phyloP scores from a whole-genome alignment of 108 stramenopile genomes.

The Tribonema minus region DNA sequence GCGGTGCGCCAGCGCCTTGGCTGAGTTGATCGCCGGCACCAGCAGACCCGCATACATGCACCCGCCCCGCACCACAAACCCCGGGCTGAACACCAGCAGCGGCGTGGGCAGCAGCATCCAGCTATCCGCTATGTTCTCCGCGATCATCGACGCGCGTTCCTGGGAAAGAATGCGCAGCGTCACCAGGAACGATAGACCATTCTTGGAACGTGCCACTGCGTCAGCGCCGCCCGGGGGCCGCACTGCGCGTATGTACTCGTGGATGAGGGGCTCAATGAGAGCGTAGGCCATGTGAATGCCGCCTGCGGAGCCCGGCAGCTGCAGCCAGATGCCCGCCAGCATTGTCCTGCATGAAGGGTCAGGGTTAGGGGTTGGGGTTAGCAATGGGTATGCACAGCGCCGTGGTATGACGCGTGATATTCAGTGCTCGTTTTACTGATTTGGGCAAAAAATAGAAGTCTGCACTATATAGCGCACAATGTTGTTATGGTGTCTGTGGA shows the following conservation, averaged over 20 bases:
- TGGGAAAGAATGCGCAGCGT: slow-evolving; percentile 1
- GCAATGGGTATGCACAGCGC: too few species aligned
- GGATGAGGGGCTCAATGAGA: slow-evolving; percentile 17
- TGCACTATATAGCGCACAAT: too few species aligned
- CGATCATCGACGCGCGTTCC: slow-evolving; percentile 10
- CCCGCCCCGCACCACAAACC: not conserved
- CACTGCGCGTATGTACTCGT: slow-evolving; percentile 7
- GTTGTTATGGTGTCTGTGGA: too few species aligned
- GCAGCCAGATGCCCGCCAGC: too few species aligned
- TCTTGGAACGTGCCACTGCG: not conserved
- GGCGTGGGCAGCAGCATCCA: slow-evolving; percentile 28
- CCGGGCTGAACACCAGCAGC: slow-evolving; percentile 14
- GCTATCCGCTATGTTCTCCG: slow-evolving; percentile 18
- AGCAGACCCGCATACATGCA: slow-evolving; percentile 24
- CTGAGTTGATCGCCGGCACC: slow-evolving; percentile 25
- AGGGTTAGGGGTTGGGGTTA: too few species aligned
- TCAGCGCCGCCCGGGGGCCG: slow-evolving; percentile 1
- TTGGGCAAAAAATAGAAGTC: too few species aligned
- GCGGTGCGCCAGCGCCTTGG: too few species aligned
- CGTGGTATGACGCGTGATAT: too few species aligned
- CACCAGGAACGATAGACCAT: not conserved
- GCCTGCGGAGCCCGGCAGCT: too few species aligned
- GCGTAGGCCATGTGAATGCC: slow-evolving; percentile 20
- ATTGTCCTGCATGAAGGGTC: too few species aligned
- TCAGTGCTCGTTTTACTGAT: too few species aligned